Conservation (phyloP, 441 rosid species). For the Viola pubescens region DNA sequence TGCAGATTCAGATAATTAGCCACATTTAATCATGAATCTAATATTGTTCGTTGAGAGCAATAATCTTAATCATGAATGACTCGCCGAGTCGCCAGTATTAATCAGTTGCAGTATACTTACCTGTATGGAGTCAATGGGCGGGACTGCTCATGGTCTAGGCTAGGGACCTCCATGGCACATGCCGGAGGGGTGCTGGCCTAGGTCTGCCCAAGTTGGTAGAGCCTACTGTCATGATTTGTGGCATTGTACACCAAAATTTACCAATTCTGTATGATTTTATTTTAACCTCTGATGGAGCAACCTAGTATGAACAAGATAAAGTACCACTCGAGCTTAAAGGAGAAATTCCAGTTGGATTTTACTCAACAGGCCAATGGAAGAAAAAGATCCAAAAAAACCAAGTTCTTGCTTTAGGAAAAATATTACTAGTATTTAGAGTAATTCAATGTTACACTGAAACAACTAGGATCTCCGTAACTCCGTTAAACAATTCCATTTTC, state of each 20-base stretch:
- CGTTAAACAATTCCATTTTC: slow-evolving; percentile 7
- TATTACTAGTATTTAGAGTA: background rate
- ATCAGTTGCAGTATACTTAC: slow-evolving; percentile 4
- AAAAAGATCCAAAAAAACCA: background rate
- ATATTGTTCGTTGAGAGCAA: no score
- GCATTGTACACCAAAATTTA: background rate
- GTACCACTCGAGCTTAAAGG: background rate
- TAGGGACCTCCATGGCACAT: no score
- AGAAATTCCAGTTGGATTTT: background rate
- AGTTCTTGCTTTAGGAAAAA: background rate
- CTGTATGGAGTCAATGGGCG: slow-evolving; percentile 10
- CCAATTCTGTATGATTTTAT: no score
- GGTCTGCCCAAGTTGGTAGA: no score
- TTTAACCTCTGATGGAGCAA: no score
- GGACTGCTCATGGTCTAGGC: background rate
- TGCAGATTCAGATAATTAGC: no score
- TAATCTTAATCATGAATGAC: no score
- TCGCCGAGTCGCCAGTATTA: no score
- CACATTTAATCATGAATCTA: no score
- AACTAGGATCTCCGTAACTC: background rate
- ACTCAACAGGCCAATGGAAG: background rate
- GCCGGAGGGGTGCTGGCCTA: no score
- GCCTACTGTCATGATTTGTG: slow-evolving; percentile 7
- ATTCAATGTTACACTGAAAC: no score
- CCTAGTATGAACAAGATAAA: no score